Conservation (phyloP, 108 stramenopile genomes). For the Nitzschia inconspicua region DNA sequence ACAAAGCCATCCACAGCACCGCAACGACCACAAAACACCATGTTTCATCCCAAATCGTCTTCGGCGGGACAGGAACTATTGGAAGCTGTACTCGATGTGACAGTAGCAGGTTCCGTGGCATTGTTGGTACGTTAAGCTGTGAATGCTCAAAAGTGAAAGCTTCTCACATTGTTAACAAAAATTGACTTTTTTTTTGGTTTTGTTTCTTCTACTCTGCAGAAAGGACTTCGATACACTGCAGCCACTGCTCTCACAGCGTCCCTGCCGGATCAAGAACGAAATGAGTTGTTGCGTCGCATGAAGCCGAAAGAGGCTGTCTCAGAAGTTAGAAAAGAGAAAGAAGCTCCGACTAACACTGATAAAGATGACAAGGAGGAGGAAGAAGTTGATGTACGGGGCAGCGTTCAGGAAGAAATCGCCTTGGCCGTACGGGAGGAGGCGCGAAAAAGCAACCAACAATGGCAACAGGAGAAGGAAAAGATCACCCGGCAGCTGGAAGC, state of each 20-base stretch:
- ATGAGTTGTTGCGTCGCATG: constrained; percentile 8
- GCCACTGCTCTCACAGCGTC: constrained; percentile 21
- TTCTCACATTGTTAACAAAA: too few species aligned
- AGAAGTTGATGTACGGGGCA: background rate
- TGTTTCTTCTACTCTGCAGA: too few species aligned
- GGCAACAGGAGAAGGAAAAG: constrained; percentile 16
- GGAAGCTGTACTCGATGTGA: background rate
- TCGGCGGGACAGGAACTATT: background rate
- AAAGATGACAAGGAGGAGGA: background rate
- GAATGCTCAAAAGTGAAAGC: background rate
- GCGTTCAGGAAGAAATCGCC: constrained; percentile 20
- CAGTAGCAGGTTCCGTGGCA: background rate
- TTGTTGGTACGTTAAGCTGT: background rate
- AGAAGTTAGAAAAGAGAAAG: background rate
- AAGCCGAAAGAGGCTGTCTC: background rate
- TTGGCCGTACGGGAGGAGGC: constrained; percentile 13
- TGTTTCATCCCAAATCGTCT: background rate
- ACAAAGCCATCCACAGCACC: background rate
- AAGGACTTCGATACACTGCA: constrained; percentile 19
- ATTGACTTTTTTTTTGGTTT: too few species aligned
- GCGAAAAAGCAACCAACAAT: background rate
- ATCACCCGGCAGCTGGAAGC: constrained; percentile 12
- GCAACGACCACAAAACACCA: background rate
- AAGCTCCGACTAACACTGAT: background rate
- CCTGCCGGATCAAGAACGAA: constrained; percentile 32